A percentile compares a stretch with the other conserved stretches of the same genome.
Conservation (phyloP, 805 yeast genomes). For the Millerozyma acaciae region DNA sequence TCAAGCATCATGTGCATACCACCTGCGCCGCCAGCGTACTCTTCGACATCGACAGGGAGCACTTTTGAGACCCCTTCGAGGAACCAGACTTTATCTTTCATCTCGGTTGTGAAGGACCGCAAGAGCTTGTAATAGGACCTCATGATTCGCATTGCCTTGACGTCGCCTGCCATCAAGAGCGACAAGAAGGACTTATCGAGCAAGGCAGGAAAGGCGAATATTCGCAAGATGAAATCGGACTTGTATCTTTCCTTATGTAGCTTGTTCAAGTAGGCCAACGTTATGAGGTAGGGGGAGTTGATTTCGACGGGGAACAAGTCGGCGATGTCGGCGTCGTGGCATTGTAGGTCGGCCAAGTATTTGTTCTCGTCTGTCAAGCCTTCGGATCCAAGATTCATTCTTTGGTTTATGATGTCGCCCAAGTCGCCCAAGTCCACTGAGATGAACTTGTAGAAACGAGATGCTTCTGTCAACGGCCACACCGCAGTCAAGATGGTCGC, state of each 20-base stretch:
- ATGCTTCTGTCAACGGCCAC: slow-evolving; percentile 69
- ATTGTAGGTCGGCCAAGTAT: slow-evolving; percentile 56
- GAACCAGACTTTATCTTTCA: slow-evolving; percentile 91
- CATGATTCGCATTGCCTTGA: slow-evolving; percentile 87
- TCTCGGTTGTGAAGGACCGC: slow-evolving; percentile 76
- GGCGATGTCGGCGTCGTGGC: slow-evolving; percentile 81
- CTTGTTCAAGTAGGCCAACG: slow-evolving; percentile 81
- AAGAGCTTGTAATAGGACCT: slow-evolving; percentile 79
- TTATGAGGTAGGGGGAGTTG: slow-evolving; percentile 81
- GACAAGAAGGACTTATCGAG: slow-evolving; percentile 77
- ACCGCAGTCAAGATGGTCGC: slow-evolving; percentile 94
- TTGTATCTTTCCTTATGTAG: slow-evolving; percentile 77
- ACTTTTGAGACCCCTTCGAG: slow-evolving; percentile 87
- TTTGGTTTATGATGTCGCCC: slow-evolving; percentile 60
- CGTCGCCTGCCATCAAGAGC: slow-evolving; percentile 77
- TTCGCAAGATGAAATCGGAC: slow-evolving; percentile 79
- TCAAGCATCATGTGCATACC: slow-evolving; percentile 92
- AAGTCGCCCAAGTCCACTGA: slow-evolving; percentile 89
- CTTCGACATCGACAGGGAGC: slow-evolving; percentile 87
- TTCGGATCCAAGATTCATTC: slow-evolving; percentile 24
- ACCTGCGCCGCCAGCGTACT: slow-evolving; percentile 80
- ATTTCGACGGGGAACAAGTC: slow-evolving; percentile 84
- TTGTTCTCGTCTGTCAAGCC: slow-evolving; percentile 11
- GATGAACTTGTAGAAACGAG: slow-evolving; percentile 41
- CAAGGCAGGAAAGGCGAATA: slow-evolving; percentile 91